Base-by-base conservation (phyloP, 2,329 filamentous ascomycete species). In the Diaporthe nobilis region DNA sequence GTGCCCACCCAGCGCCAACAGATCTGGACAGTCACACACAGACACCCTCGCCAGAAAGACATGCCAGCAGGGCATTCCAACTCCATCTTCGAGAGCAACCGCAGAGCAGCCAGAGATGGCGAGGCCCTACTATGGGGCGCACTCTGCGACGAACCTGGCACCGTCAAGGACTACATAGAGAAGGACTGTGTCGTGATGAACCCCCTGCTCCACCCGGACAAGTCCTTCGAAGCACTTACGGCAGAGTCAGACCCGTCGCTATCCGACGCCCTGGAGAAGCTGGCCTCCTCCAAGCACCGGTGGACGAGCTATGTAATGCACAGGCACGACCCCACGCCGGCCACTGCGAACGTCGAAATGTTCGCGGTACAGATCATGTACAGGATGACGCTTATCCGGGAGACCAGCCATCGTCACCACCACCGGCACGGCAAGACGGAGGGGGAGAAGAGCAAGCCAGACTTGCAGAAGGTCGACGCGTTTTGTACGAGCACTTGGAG, bases 341-440 rank as follows among this genome's bases (percentile, higher is more conserved):
- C 71, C 25, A 57, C 73, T 10, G 72, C 51, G 5, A 63, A 76
- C 25, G 63, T 74, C 17, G 75, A 74, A 31, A 76, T 76, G 75
- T 74, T 74, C 22, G 75, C 72, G 13, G 75, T 76, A 31, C 72
- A 74, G 63, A 71, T 74, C 55, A 76, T 76, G 72, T 76, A 76
- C 65, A 70, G 25, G 53, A 67, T 76, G 44, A 71, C 71, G 4
- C 17, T 76, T 49, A 25, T 72, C 49, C 25, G 73, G n/a, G 73
- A 75, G 57, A 61, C 17, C 34, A 42, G 8, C 55, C 53, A 51
- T 9, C 73, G 42, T 3, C 73, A 71, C 25, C 63, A 53, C 12
- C 39, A 57, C 9, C 42, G 28, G 15, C 37, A 67, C 15, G 31
- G 10, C 20, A 31, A 49, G 63, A 20, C 4, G 37, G 65, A 57